phyloP scores from a whole-genome alignment of 805 yeast species.

The Trichomonascus vanleenenianus region DNA sequence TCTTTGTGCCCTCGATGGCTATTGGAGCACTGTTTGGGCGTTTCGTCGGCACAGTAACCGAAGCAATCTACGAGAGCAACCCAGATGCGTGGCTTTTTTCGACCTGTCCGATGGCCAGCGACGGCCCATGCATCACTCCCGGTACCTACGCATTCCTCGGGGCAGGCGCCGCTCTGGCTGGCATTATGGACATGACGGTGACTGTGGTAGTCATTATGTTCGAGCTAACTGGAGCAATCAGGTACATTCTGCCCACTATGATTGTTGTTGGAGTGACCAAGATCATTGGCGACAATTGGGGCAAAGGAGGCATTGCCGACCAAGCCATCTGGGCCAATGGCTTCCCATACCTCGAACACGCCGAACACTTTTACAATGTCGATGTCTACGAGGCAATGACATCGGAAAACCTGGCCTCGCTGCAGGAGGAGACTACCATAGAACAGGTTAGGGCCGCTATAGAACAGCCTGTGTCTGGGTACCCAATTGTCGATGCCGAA shows the following conservation, averaged over 20 bases:
- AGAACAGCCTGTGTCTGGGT: conserved; percentile 11
- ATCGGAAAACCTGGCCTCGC: conserved; percentile 20
- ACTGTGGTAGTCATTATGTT: conserved; percentile 94
- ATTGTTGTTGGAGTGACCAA: conserved; percentile 87
- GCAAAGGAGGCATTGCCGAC: conserved; percentile 88
- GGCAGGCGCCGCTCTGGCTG: conserved; percentile 91
- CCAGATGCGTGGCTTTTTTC: conserved; percentile 32
- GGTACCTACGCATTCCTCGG: conserved; percentile 95
- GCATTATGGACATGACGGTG: conserved; percentile 86
- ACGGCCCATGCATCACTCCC: conserved; percentile 64
- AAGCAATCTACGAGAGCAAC: conserved; percentile 34
- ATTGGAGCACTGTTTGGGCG: conserved; percentile 56
- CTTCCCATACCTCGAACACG: conserved; percentile 73
- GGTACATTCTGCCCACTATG: conserved; percentile 92
- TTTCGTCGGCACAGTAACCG: conserved; percentile 38
- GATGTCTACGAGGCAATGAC: conserved; percentile 55
- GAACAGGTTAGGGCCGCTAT: conserved; percentile 13
- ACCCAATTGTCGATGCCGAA: conserved; percentile 16
- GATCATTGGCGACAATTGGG: conserved; percentile 66
- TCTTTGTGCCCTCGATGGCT: conserved; percentile 58
- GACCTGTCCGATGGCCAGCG: conserved; percentile 32
- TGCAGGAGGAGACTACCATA: conserved; percentile 16
- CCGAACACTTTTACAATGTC: conserved; percentile 51
- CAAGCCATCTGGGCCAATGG: conserved; percentile 89
- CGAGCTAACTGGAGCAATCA: conserved; percentile 88